Conservation (phyloP, 1,139 yeast genomes). For the Keqinozyma sinolaborantium region DNA sequence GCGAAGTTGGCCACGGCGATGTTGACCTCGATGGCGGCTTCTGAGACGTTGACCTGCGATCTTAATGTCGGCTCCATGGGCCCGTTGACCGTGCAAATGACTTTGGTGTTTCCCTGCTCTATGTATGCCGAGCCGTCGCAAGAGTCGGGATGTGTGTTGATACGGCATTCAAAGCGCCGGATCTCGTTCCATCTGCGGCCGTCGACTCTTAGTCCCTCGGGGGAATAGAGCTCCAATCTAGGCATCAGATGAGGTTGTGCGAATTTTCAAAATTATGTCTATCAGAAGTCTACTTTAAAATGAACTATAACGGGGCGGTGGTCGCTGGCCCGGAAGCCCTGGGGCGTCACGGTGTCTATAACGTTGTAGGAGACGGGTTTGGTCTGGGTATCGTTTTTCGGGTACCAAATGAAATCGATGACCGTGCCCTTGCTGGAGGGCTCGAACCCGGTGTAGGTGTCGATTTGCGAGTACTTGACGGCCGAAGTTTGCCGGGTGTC, state of each 20-base stretch:
- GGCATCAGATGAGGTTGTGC: conserved; percentile 34
- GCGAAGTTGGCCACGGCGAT: conserved; percentile 80
- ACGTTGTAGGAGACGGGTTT: conserved; percentile 31
- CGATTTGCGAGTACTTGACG: conserved; percentile 17
- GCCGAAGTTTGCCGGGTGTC: conserved; percentile 20
- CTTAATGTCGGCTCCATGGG: conserved; percentile 75
- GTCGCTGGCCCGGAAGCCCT: conserved; percentile 33
- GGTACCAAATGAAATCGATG: conserved; percentile 30
- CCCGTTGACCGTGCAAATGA: conserved; percentile 81
- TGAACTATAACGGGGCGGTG: conserved; percentile 40
- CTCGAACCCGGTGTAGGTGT: conserved; percentile 41
- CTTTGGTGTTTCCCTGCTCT: conserved; percentile 90
- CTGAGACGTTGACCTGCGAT: conserved; percentile 43
- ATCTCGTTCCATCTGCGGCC: conserved; percentile 96
- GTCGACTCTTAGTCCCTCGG: conserved; percentile 88
- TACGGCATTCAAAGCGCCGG: conserved; percentile 73
- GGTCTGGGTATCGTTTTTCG: conserved; percentile 11
- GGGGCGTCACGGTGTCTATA: conserved; percentile 21
- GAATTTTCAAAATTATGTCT: neutral
- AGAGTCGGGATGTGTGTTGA: conserved; percentile 84
- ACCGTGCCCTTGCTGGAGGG: conserved; percentile 17
- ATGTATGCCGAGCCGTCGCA: conserved; percentile 92
- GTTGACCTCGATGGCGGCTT: conserved; percentile 60
- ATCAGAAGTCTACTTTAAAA: neutral
- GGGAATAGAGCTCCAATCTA: conserved; percentile 79